phyloP scores from a whole-genome alignment of 176 grass and related monocot genomes.

The Aegilops speltoides region DNA sequence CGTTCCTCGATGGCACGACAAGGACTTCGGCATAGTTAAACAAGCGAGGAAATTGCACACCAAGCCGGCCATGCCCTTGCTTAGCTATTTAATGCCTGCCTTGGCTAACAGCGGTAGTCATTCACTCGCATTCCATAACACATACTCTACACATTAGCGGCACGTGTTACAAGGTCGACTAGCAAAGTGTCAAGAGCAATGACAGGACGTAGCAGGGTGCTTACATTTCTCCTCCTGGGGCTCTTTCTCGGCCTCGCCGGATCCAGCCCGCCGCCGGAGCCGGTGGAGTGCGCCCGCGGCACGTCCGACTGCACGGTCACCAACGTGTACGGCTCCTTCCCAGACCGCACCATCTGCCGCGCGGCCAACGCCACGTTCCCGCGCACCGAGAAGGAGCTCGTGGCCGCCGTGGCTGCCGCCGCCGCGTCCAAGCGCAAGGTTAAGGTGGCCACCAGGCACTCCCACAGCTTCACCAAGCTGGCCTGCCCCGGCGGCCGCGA shows the following conservation, averaged over 20 bases:
- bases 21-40: not conserved
- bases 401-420: slow-evolving; percentile 41
- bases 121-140: not conserved
- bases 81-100: not conserved
- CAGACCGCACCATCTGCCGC: slow-evolving; percentile 48
- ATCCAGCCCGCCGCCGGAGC: slow-evolving; percentile 41
- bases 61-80: not conserved
- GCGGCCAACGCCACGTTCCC: slow-evolving; percentile 41
- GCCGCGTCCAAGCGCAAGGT: slow-evolving; percentile 29
- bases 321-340: slow-evolving; percentile 55
- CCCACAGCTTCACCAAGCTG: slow-evolving; percentile 62
- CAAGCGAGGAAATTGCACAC: not conserved
- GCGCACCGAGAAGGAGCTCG: slow-evolving; percentile 52
- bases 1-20: not conserved
- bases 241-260: not conserved
- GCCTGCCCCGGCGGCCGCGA: slow-evolving; percentile 45
- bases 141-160: not conserved
- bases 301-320: slow-evolving; percentile 41
- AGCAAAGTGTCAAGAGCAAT: not conserved
- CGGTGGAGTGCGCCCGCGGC: slow-evolving; percentile 27
- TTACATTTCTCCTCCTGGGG: not conserved
- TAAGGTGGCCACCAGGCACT: slow-evolving; percentile 46
- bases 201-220: not conserved
- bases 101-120: not conserved
- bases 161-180: not conserved